These are phyloP conservation scores for Zarea fungicola DNA, from an alignment of 2,329 filamentous ascomycete genomes.

Conservation along the genomic window DNA sequence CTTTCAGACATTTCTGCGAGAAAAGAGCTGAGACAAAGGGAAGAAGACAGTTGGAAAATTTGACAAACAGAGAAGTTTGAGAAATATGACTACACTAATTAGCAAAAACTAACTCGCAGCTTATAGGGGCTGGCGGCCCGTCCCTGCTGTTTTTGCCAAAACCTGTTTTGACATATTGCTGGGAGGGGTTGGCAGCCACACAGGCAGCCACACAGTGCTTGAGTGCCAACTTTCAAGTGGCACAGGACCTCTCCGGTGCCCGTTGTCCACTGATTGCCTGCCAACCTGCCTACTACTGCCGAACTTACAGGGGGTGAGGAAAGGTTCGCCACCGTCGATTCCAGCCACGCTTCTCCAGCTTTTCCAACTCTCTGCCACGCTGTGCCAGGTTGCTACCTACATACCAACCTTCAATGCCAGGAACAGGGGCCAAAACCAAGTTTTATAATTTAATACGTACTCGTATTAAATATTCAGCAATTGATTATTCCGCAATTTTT, in stretches of 20 bases:
- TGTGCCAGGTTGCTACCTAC: not conserved
- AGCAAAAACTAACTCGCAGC: no score
- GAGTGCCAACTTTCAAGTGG: no score
- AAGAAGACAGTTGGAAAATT: not conserved
- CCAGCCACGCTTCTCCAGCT: no score
- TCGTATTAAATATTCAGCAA: not conserved
- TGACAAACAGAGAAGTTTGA: not conserved
- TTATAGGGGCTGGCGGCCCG: no score
- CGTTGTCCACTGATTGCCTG: no score
- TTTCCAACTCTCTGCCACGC: not conserved
- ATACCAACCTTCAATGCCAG: not conserved
- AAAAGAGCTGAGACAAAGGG: not conserved
- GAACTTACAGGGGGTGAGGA: no score
- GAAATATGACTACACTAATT: no score
- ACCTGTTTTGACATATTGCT: not conserved
- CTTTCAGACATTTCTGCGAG: not conserved
- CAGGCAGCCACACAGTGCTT: not conserved
- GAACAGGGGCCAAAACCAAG: conserved; percentile 4
- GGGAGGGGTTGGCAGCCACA: not conserved
- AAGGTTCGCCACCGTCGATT: no score
- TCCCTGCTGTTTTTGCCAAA: not conserved
- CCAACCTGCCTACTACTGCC: no score
- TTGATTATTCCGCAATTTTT: not conserved
- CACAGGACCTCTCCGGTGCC: no score
- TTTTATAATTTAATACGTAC: no score